A percentile compares a stretch with the other conserved stretches of the same genome.
Conservation (phyloP, 2,329 filamentous ascomycete species). For the Venturia effusa region DNA sequence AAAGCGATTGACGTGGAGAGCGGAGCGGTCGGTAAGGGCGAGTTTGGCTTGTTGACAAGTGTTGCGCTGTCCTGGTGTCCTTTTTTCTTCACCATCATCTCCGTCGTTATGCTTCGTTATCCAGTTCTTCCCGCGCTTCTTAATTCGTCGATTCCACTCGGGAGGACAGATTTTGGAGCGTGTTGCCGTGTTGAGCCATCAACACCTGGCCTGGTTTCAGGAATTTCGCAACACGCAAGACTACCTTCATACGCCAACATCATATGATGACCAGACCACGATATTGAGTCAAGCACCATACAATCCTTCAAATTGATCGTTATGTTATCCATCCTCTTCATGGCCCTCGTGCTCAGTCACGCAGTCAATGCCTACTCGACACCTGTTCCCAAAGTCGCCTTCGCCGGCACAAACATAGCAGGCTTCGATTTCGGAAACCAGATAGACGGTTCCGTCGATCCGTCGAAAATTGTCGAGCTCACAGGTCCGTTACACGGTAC, state of each 20-base stretch:
- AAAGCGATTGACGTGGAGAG: not conserved
- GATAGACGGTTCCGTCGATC: constrained; percentile 19
- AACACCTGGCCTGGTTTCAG: not conserved
- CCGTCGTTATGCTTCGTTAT: not conserved
- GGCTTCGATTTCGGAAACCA: constrained; percentile 40
- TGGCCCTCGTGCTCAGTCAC: not conserved
- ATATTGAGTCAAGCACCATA: not conserved
- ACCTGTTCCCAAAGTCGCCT: constrained; percentile 16
- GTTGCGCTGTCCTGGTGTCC: not conserved
- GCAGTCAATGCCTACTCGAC: not conserved
- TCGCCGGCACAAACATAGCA: constrained; percentile 33
- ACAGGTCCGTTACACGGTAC: constrained; percentile 17
- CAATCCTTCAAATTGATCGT: not conserved
- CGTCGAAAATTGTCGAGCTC: constrained; percentile 16
- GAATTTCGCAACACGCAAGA: not conserved
- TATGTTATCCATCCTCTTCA: not conserved
- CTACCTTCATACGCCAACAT: not conserved
- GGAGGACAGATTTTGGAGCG: too few species aligned
- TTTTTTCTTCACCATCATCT: not conserved
- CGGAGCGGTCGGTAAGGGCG: too few species aligned
- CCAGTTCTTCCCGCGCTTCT: not conserved
- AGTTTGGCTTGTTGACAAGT: not conserved
- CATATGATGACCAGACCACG: not conserved
- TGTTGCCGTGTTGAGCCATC: not conserved
- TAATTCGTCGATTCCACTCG: not conserved